Evolutionary conservation across 495 filamentous ascomycete genomes (phyloP), one percentile per base, ranked within the genome.

Genomic region (Penicillium argentinense): DNA sequence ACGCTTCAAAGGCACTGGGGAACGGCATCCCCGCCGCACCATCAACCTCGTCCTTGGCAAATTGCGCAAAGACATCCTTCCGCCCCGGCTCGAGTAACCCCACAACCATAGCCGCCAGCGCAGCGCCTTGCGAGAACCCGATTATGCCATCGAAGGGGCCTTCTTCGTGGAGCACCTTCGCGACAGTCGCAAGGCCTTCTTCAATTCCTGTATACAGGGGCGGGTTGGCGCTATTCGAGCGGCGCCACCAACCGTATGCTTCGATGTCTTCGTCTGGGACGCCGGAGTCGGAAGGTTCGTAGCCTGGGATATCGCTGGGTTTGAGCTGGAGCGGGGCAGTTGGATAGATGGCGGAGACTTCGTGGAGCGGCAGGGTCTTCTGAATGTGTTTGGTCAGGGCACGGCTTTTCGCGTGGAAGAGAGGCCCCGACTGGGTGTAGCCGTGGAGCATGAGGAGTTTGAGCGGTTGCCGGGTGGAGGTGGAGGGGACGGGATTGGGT

Each of bases 391-490:
- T 97, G 57, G 87, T 76, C 12, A 97, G 77, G 17, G 89, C 91
- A 65, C 85, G 84, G 52, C 87, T 92, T 75, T 97, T 97, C 67
- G 86, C 79, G 69, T 82, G 84, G 82, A 97, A 97, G 60, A 89
- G 71, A 1, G 82, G 62, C 24, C 91, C 90, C 23, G 89, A 91
- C 76, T 97, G 93, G 1, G 92, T 96, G 81, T 86, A 97, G 68
- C 92, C 75, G 42, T 77, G 73, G 28, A 79, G 72, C 75, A 82
- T 65, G 68, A 84, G 55, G 68, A 82, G 64, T 71, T 77, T 73
- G 59, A 78, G 59, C 28, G 73, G 61, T 58, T 71, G 47, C 57
- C 66, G 57, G 29, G 45, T 24, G 9, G 47, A 42, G 42, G 36
- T 39, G 4, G 56, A 26, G 5, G 49, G n/a, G n/a, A n/a, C n/a